phyloP scores from a whole-genome alignment of 768 basidiomycete species.

The Pleurotus cornucopiae region DNA sequence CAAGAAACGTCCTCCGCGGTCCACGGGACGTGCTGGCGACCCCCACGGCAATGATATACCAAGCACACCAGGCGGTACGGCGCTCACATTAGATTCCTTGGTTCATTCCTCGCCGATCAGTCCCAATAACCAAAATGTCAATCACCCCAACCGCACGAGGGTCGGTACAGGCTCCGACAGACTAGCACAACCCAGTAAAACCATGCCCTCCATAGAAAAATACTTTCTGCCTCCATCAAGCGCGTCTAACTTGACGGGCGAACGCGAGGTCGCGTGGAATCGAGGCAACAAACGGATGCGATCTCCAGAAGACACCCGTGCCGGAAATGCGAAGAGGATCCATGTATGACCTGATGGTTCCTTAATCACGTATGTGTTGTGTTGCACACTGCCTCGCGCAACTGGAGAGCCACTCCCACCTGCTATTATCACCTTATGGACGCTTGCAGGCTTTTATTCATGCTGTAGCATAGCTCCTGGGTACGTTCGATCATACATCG shows the following conservation, averaged over 20 bases:
- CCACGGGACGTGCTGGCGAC: slow-evolving; percentile 15
- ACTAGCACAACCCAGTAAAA: slow-evolving; percentile 12
- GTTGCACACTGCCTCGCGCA: no score
- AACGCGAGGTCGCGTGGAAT: slow-evolving; percentile 16
- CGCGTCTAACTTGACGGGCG: slow-evolving; percentile 4
- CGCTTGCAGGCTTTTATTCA: not conserved
- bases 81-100: slow-evolving; percentile 60
- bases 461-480: slow-evolving; percentile 3
- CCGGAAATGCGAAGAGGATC: slow-evolving; percentile 17
- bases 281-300: slow-evolving; percentile 20
- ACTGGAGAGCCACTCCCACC: no score
- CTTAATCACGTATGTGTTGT: not conserved
- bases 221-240: slow-evolving; percentile 36
- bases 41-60: slow-evolving; percentile 2
- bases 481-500: not conserved
- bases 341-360: not conserved
- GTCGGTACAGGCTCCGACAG: slow-evolving; percentile 8
- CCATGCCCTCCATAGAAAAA: slow-evolving; percentile 40
- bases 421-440: not conserved
- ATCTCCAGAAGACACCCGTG: slow-evolving; percentile 16
- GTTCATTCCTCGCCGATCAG: slow-evolving; percentile 70
- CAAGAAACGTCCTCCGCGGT: slow-evolving; percentile 42
- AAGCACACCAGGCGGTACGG: slow-evolving; percentile 26
- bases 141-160: slow-evolving; percentile 21
- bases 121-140: slow-evolving; percentile 26